Evolutionary conservation across 164 flowering plant genomes (phyloP).

Genomic region (Vitis amurensis): DNA sequence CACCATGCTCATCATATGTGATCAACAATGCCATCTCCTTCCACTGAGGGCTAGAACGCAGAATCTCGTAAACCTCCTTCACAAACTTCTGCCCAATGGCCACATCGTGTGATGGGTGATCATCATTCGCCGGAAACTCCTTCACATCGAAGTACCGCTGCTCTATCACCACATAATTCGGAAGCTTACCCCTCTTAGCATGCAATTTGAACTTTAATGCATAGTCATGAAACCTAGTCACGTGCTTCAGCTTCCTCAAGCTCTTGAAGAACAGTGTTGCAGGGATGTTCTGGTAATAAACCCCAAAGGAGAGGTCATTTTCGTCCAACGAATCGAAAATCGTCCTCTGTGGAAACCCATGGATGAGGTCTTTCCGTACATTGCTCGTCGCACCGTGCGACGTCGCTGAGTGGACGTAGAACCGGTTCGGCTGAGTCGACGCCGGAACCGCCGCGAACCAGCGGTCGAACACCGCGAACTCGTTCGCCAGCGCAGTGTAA

Average conservation of each 20-base stretch:
- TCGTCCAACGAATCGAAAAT: constrained; percentile 92
- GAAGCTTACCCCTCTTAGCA: constrained; percentile 65
- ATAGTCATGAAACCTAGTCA: constrained; percentile 66
- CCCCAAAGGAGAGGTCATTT: constrained; percentile 69
- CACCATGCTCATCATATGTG: constrained; percentile 97
- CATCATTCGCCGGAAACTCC: constrained; percentile 78
- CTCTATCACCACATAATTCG: constrained; percentile 87
- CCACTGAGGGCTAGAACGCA: constrained; percentile 93
- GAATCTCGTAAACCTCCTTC: constrained; percentile 91
- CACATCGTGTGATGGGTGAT: constrained; percentile 94
- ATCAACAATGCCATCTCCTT: constrained; percentile 80
- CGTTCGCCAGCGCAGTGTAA: constrained; percentile 66
- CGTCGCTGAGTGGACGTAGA: constrained; percentile 92
- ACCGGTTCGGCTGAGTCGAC: constrained; percentile 93
- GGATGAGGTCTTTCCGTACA: constrained; percentile 70
- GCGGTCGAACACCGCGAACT: constrained; percentile 79
- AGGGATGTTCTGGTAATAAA: constrained; percentile 95
- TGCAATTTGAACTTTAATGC: constrained; percentile 60
- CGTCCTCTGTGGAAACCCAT: constrained; percentile 87
- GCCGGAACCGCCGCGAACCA: constrained; percentile 92
- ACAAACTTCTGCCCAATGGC: constrained; percentile 87
- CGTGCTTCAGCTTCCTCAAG: constrained; percentile 77
- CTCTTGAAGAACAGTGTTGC: constrained; percentile 80
- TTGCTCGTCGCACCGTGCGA: constrained; percentile 86
- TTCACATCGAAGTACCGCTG: constrained; percentile 79